Evolutionary conservation across 2,329 filamentous ascomycete species (phyloP).

Genomic region (Neofusicoccum parvum): DNA sequence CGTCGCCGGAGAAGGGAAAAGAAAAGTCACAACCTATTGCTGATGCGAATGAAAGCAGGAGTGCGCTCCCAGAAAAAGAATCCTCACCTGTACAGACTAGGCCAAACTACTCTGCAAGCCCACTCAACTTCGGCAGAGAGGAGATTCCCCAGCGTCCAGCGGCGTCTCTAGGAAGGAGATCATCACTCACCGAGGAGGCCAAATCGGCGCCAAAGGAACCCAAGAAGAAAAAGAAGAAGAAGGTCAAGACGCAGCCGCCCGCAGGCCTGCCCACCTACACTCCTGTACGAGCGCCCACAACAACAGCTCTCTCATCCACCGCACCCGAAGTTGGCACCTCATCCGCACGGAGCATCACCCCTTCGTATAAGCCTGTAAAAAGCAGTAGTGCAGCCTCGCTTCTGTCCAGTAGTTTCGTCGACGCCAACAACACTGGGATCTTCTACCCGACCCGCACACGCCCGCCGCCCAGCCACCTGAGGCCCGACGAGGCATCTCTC

Average conservation of each 20-base stretch:
- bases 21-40: neutral
- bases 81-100: neutral
- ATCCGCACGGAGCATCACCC: conserved; percentile 1
- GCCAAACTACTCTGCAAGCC: conserved; percentile 6
- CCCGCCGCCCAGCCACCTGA: conserved; percentile 12
- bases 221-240: conserved; percentile 21
- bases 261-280: conserved; percentile 5
- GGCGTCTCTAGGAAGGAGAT: conserved; percentile 8
- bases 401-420: conserved; percentile 17
- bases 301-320: conserved; percentile 16
- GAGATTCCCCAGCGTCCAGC: conserved; percentile 7
- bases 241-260: neutral
- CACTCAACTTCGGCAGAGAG: conserved; percentile 12
- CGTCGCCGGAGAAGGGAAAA: conserved; percentile 5
- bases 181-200: conserved; percentile 17
- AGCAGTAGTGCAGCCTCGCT: neutral
- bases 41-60: neutral
- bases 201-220: conserved; percentile 16
- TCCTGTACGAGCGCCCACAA: conserved; percentile 1
- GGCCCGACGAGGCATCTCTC: conserved; percentile 6
- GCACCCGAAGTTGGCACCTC: conserved; percentile 13
- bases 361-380: neutral
- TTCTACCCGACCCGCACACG: conserved; percentile 17
- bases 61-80: neutral
- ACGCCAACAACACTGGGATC: conserved; percentile 18